Conservation (phyloP, 1,284 basidiomycete genomes). For the Sporisorium exsertum region DNA sequence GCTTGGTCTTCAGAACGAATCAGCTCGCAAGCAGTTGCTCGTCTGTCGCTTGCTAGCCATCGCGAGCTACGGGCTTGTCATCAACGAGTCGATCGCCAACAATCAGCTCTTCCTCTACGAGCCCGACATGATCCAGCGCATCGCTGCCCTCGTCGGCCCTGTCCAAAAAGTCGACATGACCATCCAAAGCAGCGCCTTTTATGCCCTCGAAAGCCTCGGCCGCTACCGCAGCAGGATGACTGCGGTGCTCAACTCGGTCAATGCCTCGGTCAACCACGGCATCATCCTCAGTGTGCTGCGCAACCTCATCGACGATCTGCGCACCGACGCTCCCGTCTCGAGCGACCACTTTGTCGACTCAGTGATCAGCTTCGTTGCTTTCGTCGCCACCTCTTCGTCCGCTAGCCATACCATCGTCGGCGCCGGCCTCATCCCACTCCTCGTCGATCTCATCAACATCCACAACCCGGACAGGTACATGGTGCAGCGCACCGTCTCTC, state of each 20-base stretch:
- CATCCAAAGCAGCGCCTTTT: conserved; percentile 81
- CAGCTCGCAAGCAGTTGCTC: conserved; percentile 82
- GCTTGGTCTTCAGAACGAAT: conserved; percentile 76
- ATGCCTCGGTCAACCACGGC: conserved; percentile 96
- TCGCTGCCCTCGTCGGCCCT: conserved; percentile 58
- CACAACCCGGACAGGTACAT: conserved; percentile 52
- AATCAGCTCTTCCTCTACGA: conserved; percentile 92
- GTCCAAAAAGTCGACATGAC: conserved; percentile 38
- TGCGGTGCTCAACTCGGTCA: conserved; percentile 89
- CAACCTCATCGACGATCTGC: conserved; percentile 50
- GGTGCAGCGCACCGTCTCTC: conserved; percentile 64
- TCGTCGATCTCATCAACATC: conserved; percentile 70
- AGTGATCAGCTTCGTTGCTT: conserved; percentile 86
- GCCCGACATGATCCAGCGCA: conserved; percentile 78
- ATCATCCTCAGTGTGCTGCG: conserved; percentile 71
- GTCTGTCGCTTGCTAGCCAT: conserved; percentile 86
- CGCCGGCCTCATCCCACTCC: conserved; percentile 91
- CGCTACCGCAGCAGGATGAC: conserved; percentile 84
- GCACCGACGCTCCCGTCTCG: conserved; percentile 73
- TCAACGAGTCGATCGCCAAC: conserved; percentile 78
- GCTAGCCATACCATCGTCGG: conserved; percentile 93
- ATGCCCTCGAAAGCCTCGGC: conserved; percentile 88
- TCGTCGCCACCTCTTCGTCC: conserved; percentile 83
- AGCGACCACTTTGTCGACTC: conserved; percentile 70
- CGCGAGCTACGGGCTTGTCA: conserved; percentile 76